Evolutionary conservation across 768 basidiomycete genomes (phyloP).

Genomic region (Austroboletus eburneus): DNA sequence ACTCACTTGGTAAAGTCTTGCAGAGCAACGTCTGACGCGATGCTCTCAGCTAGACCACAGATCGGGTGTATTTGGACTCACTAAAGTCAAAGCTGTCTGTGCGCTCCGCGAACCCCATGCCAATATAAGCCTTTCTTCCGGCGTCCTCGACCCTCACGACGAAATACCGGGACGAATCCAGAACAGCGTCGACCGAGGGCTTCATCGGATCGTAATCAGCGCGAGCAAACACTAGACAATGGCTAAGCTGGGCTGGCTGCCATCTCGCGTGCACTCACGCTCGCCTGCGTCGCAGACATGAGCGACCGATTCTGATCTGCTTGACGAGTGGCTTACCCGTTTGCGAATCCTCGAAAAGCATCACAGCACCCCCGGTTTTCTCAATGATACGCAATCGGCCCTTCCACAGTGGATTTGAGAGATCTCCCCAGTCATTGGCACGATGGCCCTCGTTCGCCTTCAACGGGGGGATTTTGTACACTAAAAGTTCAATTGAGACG

Average conservation of each 20-base stretch:
- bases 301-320: slow-evolving; percentile 4
- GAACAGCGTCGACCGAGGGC: slow-evolving; percentile 89
- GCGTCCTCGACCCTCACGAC: slow-evolving; percentile 87
- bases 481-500: slow-evolving; percentile 39
- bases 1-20: slow-evolving; percentile 81
- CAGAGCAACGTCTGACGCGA: slow-evolving; percentile 64
- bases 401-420: slow-evolving; percentile 83
- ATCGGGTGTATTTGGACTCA: slow-evolving; percentile 37
- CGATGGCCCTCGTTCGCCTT: slow-evolving; percentile 86
- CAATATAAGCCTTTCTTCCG: slow-evolving; percentile 87
- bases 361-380: slow-evolving; percentile 57
- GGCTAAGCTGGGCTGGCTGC: slow-evolving; percentile 6
- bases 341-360: slow-evolving; percentile 77
- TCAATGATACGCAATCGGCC: slow-evolving; percentile 85
- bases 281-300: slow-evolving; percentile 44
- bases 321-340: slow-evolving; percentile 52
- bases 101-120: slow-evolving; percentile 87
- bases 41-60: slow-evolving; percentile 3
- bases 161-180: slow-evolving; percentile 94
- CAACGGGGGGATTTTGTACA: slow-evolving; percentile 88
- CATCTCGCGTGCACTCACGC: slow-evolving; percentile 42
- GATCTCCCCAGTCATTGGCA: slow-evolving; percentile 90
- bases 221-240: slow-evolving; percentile 72
- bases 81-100: slow-evolving; percentile 92
- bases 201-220: slow-evolving; percentile 75